A percentile compares a stretch with the other conserved stretches of the same genome.
phyloP scores from a whole-genome alignment of 768 basidiomycete species.

The Boletus coccyginus region DNA sequence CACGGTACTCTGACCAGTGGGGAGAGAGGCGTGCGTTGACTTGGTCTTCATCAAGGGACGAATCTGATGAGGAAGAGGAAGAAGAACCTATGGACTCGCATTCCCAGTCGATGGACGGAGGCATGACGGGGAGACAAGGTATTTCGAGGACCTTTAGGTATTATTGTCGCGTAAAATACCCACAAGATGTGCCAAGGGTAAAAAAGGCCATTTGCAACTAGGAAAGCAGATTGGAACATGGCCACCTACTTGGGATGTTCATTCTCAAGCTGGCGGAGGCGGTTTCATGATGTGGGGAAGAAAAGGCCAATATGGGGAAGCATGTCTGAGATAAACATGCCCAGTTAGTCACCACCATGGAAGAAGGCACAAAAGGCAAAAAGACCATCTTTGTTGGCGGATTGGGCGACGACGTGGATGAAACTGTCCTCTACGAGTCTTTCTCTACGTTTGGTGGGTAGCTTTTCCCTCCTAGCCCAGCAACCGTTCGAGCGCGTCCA shows the following conservation, averaged over 20 bases:
- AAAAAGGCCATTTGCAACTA: no score
- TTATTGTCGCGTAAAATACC: slow-evolving; percentile 12
- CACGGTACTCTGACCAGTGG: slow-evolving; percentile 57
- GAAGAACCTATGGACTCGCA: slow-evolving; percentile 28
- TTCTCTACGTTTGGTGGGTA: slow-evolving; percentile 86
- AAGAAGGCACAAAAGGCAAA: slow-evolving; percentile 81
- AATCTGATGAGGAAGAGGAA: slow-evolving; percentile 46
- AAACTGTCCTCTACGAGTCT: slow-evolving; percentile 66
- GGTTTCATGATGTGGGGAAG: slow-evolving; percentile 5
- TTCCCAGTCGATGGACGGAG: slow-evolving; percentile 59
- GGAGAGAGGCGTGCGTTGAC: slow-evolving; percentile 59
- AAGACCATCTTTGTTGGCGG: slow-evolving; percentile 86
- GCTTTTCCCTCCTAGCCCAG: neutral
- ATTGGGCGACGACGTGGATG: slow-evolving; percentile 81
- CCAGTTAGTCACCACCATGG: slow-evolving; percentile 43
- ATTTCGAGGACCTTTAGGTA: neutral
- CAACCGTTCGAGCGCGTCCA: slow-evolving; percentile 4
- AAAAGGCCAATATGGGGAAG: slow-evolving; percentile 3
- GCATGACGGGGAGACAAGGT: slow-evolving; percentile 56
- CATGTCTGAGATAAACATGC: slow-evolving; percentile 12
- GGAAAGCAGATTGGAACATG: no score
- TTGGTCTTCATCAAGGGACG: slow-evolving; percentile 51
- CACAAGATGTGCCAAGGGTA: neutral
- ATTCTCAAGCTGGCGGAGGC: neutral
- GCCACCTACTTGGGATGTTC: neutral